Conservation (phyloP, 345 rosid genomes). For the Triadica sebifera region DNA sequence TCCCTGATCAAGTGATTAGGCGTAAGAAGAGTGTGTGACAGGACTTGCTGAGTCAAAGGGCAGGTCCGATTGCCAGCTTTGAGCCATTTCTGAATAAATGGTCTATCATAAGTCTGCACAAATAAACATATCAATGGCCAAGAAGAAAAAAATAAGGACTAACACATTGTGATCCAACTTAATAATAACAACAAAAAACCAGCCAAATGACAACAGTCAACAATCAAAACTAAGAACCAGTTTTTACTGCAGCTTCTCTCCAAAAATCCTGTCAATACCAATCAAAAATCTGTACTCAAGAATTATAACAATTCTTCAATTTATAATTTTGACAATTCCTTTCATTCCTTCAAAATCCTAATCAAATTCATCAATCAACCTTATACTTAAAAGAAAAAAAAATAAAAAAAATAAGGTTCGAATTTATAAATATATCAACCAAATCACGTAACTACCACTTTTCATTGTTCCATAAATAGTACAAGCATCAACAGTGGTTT, state of each 20-base stretch:
- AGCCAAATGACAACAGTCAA: neutral
- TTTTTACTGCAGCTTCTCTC: neutral
- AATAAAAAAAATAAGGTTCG: too few species aligned
- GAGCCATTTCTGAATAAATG: conserved; percentile 80
- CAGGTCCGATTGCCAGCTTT: conserved; percentile 80
- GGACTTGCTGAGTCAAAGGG: conserved; percentile 81
- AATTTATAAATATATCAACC: conserved; percentile 9
- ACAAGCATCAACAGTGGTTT: too few species aligned
- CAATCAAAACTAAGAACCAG: too few species aligned
- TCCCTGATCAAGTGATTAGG: conserved; percentile 74
- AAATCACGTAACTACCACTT: conserved; percentile 9
- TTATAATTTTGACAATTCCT: neutral
- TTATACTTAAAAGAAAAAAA: too few species aligned
- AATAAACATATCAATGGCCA: conserved; percentile 14
- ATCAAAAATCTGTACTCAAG: too few species aligned
- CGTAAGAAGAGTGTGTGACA: conserved; percentile 61
- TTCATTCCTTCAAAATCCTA: neutral
- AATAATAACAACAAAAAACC: neutral
- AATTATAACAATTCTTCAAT: neutral
- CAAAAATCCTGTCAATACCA: neutral
- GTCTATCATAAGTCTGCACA: conserved; percentile 82
- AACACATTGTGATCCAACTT: neutral
- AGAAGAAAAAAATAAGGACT: conserved; percentile 5
- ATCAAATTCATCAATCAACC: neutral
- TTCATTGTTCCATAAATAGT: conserved; percentile 5